Percentiles rank a stretch among this genome's conserved stretches.
phyloP scores from a whole-genome alignment of 2,329 filamentous ascomycete genomes.

The Aspergillus jensenii region DNA sequence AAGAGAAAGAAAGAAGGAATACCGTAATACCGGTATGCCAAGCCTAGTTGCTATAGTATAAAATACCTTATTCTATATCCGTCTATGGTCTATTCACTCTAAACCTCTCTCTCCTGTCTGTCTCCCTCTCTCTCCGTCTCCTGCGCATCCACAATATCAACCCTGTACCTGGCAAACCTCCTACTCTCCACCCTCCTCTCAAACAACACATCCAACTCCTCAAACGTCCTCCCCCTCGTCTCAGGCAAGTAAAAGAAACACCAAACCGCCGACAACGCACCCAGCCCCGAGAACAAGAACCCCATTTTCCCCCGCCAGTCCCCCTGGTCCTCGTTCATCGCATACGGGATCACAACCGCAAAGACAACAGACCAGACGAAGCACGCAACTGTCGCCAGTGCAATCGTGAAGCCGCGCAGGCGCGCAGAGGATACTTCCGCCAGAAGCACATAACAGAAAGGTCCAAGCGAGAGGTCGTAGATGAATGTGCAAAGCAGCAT shows the following conservation, averaged over 20 bases:
- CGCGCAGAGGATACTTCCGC: conserved; percentile 20
- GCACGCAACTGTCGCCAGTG: not conserved
- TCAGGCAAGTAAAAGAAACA: conserved; percentile 35
- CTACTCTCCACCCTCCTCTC: conserved; percentile 23
- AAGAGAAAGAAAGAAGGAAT: no score
- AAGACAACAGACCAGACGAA: conserved; percentile 19
- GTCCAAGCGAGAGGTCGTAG: conserved; percentile 32
- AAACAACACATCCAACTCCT: conserved; percentile 34
- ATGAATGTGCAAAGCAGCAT: conserved; percentile 42
- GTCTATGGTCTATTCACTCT: not conserved
- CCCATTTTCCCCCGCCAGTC: conserved; percentile 34
- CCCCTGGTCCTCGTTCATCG: conserved; percentile 33
- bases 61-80: no score
- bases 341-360: conserved; percentile 35
- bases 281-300: conserved; percentile 31
- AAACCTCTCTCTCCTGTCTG: not conserved
- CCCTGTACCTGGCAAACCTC: conserved; percentile 17
- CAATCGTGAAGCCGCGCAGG: conserved; percentile 1
- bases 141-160: not conserved
- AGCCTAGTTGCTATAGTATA: no score
- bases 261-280: conserved; percentile 26
- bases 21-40: no score
- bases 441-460: conserved; percentile 17
- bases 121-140: not conserved
- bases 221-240: conserved; percentile 31